These are phyloP conservation scores for Durusdinium trenchii DNA, from an alignment of 73 alveolate genomes.

Conservation along the genomic window DNA sequence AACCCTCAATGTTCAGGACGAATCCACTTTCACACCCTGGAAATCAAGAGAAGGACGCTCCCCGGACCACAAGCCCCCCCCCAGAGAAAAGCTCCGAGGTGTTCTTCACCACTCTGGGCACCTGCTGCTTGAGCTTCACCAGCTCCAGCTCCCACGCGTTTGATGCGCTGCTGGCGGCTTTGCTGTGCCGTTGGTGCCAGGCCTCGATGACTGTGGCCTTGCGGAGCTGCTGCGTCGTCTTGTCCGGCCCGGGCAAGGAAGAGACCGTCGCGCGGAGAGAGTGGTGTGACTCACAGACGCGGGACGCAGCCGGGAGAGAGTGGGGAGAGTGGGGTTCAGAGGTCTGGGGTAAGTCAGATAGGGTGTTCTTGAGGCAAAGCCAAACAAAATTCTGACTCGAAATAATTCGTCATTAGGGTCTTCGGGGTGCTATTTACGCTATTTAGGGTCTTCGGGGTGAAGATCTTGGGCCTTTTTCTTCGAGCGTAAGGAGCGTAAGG, in stretches of 20 bases:
- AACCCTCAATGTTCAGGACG: too few relatives aligned
- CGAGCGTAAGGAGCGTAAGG: not conserved
- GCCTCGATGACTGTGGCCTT: slow-evolving; percentile 74
- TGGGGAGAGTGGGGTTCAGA: too few relatives aligned
- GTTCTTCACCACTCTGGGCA: slow-evolving; percentile 39
- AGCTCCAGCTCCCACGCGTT: not conserved
- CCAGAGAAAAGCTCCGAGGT: not conserved
- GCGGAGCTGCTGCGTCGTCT: slow-evolving; percentile 61
- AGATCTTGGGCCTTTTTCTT: not conserved
- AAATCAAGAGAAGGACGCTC: too few relatives aligned
- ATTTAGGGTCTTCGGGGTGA: not conserved
- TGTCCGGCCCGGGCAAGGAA: not conserved
- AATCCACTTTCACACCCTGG: too few relatives aligned
- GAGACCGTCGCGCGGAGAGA: slow-evolving; percentile 1
- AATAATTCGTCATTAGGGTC: too few relatives aligned
- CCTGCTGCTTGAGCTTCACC: not conserved
- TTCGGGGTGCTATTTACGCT: not conserved
- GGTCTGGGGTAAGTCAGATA: too few relatives aligned
- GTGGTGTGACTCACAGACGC: too few relatives aligned
- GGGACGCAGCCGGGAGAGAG: too few relatives aligned
- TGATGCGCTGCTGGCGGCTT: slow-evolving; percentile 38
- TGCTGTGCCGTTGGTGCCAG: slow-evolving; percentile 69
- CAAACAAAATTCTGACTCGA: too few relatives aligned
- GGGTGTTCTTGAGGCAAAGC: too few relatives aligned
- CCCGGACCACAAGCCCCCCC: too few relatives aligned